A percentile compares a stretch with the other conserved stretches of the same genome.
phyloP scores from a whole-genome alignment of 208 protist genomes.

The Acanthamoeba triangularis region DNA sequence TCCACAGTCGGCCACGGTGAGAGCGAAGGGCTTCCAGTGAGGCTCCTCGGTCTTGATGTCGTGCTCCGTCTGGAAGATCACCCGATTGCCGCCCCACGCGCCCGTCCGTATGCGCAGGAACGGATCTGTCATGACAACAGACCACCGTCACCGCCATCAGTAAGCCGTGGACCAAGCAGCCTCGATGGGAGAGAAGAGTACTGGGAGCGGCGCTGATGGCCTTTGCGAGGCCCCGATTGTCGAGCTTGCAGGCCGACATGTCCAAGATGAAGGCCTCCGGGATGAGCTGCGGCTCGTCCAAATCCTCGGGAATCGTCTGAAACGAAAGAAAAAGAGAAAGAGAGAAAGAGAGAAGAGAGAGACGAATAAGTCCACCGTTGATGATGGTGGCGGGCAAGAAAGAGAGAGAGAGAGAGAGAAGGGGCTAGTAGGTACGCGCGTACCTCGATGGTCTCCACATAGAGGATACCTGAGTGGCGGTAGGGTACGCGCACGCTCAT shows the following conservation, averaged over 20 bases:
- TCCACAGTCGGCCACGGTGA: conserved; percentile 1
- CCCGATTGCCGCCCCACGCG: background rate
- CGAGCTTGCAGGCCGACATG: background rate
- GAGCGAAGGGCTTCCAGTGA: conserved; percentile 24
- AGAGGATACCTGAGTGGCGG: conserved; percentile 18
- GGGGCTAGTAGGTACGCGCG: background rate
- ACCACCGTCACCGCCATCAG: too few relatives aligned
- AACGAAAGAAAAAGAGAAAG: background rate
- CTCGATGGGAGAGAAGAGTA: background rate
- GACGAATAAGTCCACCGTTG: background rate
- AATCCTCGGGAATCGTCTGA: conserved; percentile 25
- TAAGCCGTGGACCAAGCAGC: background rate
- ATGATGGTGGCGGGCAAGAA: background rate
- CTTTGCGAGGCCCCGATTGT: conserved; percentile 8
- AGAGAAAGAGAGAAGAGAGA: background rate
- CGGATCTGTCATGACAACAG: background rate
- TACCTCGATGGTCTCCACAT: conserved; percentile 1
- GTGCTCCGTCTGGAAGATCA: conserved; percentile 39
- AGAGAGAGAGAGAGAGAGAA: too few relatives aligned
- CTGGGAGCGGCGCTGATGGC: conserved; percentile 20
- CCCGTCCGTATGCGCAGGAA: conserved; percentile 11
- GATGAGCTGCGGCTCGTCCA: conserved; percentile 8
- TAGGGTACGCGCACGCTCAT: conserved; percentile 46
- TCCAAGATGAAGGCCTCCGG: conserved; percentile 43
- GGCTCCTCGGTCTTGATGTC: conserved; percentile 55